phyloP scores from a whole-genome alignment of 2,329 filamentous ascomycete genomes.

The Xylaria sp. region DNA sequence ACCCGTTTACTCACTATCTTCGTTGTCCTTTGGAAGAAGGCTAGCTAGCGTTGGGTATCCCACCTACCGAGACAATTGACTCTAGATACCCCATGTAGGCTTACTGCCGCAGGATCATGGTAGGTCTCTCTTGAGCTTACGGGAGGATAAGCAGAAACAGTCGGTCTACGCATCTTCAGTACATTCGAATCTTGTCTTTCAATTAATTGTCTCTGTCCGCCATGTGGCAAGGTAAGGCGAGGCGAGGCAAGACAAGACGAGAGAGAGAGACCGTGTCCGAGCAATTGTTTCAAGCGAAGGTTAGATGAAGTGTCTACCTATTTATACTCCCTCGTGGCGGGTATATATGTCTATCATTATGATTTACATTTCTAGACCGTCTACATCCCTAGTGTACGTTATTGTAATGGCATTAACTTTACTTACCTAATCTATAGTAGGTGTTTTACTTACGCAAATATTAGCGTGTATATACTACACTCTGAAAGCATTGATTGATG shows the following conservation, averaged over 20 bases:
- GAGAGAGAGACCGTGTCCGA: background rate
- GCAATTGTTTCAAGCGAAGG: background rate
- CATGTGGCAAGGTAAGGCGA: background rate
- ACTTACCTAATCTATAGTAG: too few relatives aligned
- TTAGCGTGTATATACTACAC: too few relatives aligned
- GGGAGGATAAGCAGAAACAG: background rate
- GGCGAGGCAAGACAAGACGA: background rate
- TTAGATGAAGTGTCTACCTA: too few relatives aligned
- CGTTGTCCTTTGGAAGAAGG: background rate
- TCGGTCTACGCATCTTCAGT: background rate
- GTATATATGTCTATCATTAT: conserved; percentile 13
- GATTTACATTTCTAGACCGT: background rate
- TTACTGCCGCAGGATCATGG: background rate
- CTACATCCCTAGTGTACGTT: background rate
- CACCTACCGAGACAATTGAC: background rate
- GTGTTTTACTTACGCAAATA: too few relatives aligned
- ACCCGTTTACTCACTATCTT: background rate
- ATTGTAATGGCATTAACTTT: too few relatives aligned
- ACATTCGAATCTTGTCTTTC: too few relatives aligned
- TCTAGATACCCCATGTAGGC: background rate
- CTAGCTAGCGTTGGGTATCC: background rate
- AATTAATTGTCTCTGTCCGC: background rate
- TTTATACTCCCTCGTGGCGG: too few relatives aligned
- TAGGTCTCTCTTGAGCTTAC: background rate
- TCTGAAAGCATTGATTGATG: background rate